phyloP scores from a whole-genome alignment of 345 rosid species.

The Trapa incisa region DNA sequence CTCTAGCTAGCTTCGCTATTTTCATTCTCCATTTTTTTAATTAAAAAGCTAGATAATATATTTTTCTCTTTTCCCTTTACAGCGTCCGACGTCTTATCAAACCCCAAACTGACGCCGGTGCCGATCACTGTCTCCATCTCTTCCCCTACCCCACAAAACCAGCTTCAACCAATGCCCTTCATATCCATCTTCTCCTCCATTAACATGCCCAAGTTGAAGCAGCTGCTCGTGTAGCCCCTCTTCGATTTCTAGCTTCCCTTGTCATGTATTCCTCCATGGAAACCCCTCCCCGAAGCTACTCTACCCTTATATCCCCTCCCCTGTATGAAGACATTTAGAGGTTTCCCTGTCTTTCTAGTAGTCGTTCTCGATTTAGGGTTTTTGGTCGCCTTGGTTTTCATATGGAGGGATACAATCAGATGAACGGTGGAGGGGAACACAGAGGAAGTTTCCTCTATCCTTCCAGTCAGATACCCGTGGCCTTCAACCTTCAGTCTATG shows the following conservation, averaged over 20 bases:
- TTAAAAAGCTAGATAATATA: no score
- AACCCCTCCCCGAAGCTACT: not conserved
- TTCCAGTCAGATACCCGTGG: not conserved
- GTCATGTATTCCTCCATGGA: not conserved
- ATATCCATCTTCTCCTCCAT: conserved; percentile 4
- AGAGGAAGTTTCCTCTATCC: conserved; percentile 1
- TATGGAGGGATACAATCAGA: conserved; percentile 71
- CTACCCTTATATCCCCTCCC: not conserved
- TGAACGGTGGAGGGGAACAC: conserved; percentile 35
- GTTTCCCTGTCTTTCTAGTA: not conserved
- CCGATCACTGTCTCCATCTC: conserved; percentile 8
- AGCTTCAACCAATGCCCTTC: conserved; percentile 2
- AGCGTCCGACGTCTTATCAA: conserved; percentile 5
- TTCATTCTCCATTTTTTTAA: no score
- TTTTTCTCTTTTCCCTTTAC: no score
- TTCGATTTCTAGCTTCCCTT: conserved; percentile 12
- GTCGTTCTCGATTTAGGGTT: conserved; percentile 5
- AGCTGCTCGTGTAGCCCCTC: conserved; percentile 42
- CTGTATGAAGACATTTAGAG: conserved; percentile 11
- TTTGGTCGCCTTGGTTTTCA: conserved; percentile 8
- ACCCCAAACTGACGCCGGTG: conserved; percentile 1
- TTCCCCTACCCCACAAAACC: conserved; percentile 1
- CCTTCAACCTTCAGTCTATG: not conserved
- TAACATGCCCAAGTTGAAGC: conserved; percentile 17
- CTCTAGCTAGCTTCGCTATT: no score